phyloP scores from a whole-genome alignment of 352 stramenopile species.

The Pythium vanterpoolii region DNA sequence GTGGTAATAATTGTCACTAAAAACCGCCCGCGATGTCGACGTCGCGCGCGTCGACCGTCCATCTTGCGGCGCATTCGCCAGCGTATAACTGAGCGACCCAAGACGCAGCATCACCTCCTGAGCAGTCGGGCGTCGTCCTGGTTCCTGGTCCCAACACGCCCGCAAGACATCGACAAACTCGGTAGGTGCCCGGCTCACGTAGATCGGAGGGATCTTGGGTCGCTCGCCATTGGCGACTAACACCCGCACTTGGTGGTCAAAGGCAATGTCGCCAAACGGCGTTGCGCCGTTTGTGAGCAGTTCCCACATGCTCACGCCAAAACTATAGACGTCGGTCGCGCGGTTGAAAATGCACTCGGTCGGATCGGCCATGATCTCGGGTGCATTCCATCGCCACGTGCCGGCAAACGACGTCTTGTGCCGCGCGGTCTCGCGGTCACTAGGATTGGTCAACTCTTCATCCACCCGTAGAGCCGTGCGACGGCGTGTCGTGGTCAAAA shows the following conservation, averaged over 20 bases:
- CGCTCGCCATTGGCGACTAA: slow-evolving; percentile 55
- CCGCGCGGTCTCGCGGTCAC: slow-evolving; percentile 34
- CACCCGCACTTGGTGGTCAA: slow-evolving; percentile 64
- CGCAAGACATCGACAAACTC: slow-evolving; percentile 68
- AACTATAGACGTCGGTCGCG: slow-evolving; percentile 76
- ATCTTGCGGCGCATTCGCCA: slow-evolving; percentile 36
- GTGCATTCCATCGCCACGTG: slow-evolving; percentile 74
- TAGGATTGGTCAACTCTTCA: slow-evolving; percentile 15
- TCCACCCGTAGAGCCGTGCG: slow-evolving; percentile 17
- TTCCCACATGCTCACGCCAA: slow-evolving; percentile 65
- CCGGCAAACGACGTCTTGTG: slow-evolving; percentile 57
- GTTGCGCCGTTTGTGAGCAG: slow-evolving; percentile 65
- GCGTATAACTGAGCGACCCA: slow-evolving; percentile 53
- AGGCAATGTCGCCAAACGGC: slow-evolving; percentile 60
- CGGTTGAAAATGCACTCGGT: slow-evolving; percentile 67
- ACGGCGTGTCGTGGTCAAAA: slow-evolving; percentile 39
- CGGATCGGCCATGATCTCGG: slow-evolving; percentile 68
- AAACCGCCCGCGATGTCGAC: slow-evolving; percentile 44
- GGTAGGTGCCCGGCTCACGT: slow-evolving; percentile 40
- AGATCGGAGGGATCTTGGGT: slow-evolving; percentile 43
- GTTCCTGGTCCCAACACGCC: slow-evolving; percentile 58
- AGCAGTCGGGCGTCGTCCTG: slow-evolving; percentile 42
- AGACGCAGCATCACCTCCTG: slow-evolving; percentile 70
- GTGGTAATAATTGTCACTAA: slow-evolving; percentile 74
- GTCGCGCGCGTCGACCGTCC: slow-evolving; percentile 25